These are phyloP conservation scores for Eucalyptus pauciflora DNA, from an alignment of 345 rosid species.

Conservation along the genomic window DNA sequence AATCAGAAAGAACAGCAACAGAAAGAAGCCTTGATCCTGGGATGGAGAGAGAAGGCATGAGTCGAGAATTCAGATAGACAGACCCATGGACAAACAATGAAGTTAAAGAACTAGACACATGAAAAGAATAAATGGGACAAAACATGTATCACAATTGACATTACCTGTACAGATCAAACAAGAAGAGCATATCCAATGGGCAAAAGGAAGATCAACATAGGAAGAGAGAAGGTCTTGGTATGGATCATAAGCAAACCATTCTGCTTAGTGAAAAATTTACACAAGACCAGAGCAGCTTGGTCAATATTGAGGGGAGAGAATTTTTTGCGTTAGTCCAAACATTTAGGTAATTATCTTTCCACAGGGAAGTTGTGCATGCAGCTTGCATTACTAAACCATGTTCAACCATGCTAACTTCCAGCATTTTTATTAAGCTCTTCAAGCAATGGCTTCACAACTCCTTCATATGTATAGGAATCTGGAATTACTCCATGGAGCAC, in stretches of 20 bases:
- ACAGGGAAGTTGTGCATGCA: background rate
- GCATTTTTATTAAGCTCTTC: background rate
- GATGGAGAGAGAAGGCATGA: background rate
- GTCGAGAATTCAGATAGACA: background rate
- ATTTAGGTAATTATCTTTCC: background rate
- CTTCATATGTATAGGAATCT: slow-evolving; percentile 19
- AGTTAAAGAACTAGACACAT: background rate
- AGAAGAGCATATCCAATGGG: background rate
- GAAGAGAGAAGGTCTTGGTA: background rate
- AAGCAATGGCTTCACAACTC: slow-evolving; percentile 29
- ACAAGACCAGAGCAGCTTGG: background rate
- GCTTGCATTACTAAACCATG: background rate
- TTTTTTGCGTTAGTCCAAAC: background rate
- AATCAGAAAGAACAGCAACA: background rate
- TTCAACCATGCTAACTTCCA: background rate
- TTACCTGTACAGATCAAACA: background rate
- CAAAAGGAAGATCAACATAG: background rate
- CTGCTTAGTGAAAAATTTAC: background rate
- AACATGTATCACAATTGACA: background rate
- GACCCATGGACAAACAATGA: background rate
- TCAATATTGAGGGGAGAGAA: background rate
- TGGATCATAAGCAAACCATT: background rate
- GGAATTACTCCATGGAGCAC: slow-evolving; percentile 46
- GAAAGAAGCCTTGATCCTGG: background rate
- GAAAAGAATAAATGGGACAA: background rate